These are phyloP conservation scores for Glebionis coronaria DNA, from an alignment of 129 eudicot species.

Conservation along the genomic window DNA sequence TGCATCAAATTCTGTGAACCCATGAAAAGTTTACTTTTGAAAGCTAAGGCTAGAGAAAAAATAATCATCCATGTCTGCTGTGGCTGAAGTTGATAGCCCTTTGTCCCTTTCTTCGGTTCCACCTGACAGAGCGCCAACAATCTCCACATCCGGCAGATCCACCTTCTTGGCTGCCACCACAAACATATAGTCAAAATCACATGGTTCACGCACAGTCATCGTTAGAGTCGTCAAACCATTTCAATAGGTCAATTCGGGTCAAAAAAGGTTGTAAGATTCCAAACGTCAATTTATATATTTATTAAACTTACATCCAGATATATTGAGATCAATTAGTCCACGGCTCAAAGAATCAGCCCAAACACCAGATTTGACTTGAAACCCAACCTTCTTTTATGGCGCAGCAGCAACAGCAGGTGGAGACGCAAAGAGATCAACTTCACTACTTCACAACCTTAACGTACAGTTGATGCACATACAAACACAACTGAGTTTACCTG, in stretches of 20 bases:
- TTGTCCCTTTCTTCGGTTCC: slow-evolving; percentile 59
- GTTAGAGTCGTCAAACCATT: slow-evolving; percentile 48
- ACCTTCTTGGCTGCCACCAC: slow-evolving; percentile 81
- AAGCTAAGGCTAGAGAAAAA: slow-evolving; percentile 59
- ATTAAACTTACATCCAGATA: slow-evolving; percentile 84
- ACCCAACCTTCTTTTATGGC: slow-evolving; percentile 44
- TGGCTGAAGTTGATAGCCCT: slow-evolving; percentile 35
- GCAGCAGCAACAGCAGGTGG: no score
- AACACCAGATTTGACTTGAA: slow-evolving; percentile 96
- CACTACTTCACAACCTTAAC: no score
- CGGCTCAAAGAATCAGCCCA: slow-evolving; percentile 39
- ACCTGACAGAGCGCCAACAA: slow-evolving; percentile 76
- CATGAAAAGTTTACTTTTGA: slow-evolving; percentile 43
- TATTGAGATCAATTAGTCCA: slow-evolving; percentile 90
- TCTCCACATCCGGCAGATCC: slow-evolving; percentile 74
- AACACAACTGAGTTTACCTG: no score
- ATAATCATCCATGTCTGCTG: slow-evolving; percentile 44
- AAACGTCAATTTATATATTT: no score
- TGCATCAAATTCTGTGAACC: background rate
- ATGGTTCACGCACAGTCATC: slow-evolving; percentile 46
- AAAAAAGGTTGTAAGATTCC: no score
- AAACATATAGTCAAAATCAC: slow-evolving; percentile 6
- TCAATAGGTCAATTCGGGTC: no score
- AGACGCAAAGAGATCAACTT: no score
- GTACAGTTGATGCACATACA: no score